Evolutionary conservation across 768 basidiomycete genomes (phyloP).

Genomic region (Lentinula lateritia): DNA sequence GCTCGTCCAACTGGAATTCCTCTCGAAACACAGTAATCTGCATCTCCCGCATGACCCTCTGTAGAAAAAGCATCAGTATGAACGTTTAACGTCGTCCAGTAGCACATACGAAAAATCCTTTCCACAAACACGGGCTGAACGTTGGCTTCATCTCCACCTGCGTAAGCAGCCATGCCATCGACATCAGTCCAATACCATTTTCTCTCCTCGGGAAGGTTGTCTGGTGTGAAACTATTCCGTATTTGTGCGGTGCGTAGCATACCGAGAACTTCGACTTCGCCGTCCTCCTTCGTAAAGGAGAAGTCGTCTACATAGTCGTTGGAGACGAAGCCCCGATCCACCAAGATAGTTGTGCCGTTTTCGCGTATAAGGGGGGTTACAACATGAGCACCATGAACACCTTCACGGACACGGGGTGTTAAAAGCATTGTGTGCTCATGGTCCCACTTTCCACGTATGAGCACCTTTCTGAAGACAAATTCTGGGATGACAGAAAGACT

Average conservation of each 20-base stretch:
- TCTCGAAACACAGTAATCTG: slow-evolving; percentile 45
- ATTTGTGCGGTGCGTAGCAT: slow-evolving; percentile 79
- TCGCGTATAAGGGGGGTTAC: slow-evolving; percentile 80
- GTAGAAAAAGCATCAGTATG: slow-evolving; percentile 5
- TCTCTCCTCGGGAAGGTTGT: slow-evolving; percentile 73
- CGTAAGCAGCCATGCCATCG: slow-evolving; percentile 68
- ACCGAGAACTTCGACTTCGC: slow-evolving; percentile 71
- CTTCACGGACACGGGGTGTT: slow-evolving; percentile 83
- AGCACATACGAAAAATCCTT: slow-evolving; percentile 75
- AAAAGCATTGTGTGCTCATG: slow-evolving; percentile 73
- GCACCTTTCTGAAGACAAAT: slow-evolving; percentile 84
- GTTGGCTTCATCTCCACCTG: slow-evolving; percentile 62
- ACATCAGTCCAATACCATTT: slow-evolving; percentile 95
- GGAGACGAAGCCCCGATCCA: slow-evolving; percentile 91
- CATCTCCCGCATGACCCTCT: slow-evolving; percentile 88
- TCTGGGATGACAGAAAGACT: slow-evolving; percentile 76
- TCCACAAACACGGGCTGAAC: slow-evolving; percentile 91
- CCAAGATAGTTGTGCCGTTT: slow-evolving; percentile 79
- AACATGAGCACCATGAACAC: slow-evolving; percentile 82
- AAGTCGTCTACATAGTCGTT: slow-evolving; percentile 31
- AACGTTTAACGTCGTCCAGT: background rate
- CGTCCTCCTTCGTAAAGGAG: slow-evolving; percentile 32
- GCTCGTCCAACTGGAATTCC: slow-evolving; percentile 85
- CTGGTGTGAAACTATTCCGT: slow-evolving; percentile 81
- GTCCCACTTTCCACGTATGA: slow-evolving; percentile 74